Conservation (phyloP, 2,329 filamentous ascomycete species). For the Rhinocladiella mackenziei region DNA sequence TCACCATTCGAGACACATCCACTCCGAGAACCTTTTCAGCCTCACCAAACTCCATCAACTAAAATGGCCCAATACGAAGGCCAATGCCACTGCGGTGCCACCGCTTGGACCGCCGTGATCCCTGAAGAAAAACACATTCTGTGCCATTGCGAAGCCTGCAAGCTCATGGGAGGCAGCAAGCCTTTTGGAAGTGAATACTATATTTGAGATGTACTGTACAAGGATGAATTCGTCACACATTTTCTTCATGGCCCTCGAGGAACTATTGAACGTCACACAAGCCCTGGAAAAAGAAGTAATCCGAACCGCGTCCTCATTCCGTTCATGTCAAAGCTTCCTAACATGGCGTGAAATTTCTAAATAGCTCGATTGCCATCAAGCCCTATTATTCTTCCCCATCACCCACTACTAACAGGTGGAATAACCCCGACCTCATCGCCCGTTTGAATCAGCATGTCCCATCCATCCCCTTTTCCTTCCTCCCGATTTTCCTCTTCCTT, state of each 20-base stretch:
- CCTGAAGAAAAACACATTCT: conserved; percentile 44
- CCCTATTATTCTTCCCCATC: no score
- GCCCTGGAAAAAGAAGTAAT: no score
- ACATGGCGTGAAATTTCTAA: no score
- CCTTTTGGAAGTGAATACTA: no score
- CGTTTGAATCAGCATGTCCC: conserved; percentile 33
- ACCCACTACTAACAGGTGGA: conserved; percentile 48
- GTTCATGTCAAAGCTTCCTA: no score
- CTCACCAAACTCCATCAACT: not conserved
- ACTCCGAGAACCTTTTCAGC: not conserved
- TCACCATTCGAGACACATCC: not conserved
- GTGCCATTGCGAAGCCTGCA: conserved; percentile 57
- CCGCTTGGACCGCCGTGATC: conserved; percentile 50
- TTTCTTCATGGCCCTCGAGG: no score
- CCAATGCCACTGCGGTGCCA: conserved; percentile 55
- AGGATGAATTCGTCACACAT: no score
- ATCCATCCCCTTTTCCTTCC: conserved; percentile 18
- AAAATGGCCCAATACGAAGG: conserved; percentile 39
- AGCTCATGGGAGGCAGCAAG: conserved; percentile 49
- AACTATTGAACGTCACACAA: no score
- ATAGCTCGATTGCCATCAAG: no score
- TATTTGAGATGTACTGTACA: no score
- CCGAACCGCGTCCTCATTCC: no score
- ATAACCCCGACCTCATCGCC: conserved; percentile 46
- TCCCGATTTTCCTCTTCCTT: conserved; percentile 20